Evolutionary conservation across 768 basidiomycete species (phyloP).

Genomic region (Mycena crocata): DNA sequence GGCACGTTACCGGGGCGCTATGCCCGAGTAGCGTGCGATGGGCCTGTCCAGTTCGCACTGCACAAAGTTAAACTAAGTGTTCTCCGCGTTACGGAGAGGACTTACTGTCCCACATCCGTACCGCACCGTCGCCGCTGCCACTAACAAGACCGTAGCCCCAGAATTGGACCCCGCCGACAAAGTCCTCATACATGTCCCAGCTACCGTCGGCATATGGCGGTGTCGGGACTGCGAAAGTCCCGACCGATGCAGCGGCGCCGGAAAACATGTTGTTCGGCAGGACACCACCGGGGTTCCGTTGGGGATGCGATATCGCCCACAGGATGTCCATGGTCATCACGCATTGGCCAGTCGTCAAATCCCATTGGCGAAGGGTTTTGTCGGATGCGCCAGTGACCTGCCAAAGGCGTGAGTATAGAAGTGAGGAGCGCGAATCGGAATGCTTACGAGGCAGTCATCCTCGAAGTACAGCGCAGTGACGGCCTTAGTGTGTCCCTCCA

Average conservation of each 20-base stretch:
- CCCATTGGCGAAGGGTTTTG: slow-evolving; percentile 99
- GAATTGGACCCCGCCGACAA: slow-evolving; percentile 97
- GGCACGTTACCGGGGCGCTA: slow-evolving; percentile 90
- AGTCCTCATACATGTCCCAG: slow-evolving; percentile 97
- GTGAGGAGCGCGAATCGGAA: background rate
- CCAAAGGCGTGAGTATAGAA: slow-evolving; percentile 33
- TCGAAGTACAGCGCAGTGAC: slow-evolving; percentile 97
- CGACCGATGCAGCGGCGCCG: slow-evolving; percentile 65
- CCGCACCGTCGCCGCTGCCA: slow-evolving; percentile 96
- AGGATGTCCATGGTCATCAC: slow-evolving; percentile 99
- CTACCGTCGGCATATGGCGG: slow-evolving; percentile 91
- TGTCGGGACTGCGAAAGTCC: slow-evolving; percentile 82
- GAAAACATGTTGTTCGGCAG: slow-evolving; percentile 62
- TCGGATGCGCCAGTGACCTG: slow-evolving; percentile 98
- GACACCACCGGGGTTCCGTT: slow-evolving; percentile 46
- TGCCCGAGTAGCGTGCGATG: slow-evolving; percentile 94
- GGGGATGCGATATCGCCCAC: slow-evolving; percentile 97
- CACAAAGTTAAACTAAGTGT: background rate
- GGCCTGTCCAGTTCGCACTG: slow-evolving; percentile 98
- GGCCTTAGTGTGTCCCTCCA: slow-evolving; percentile 94
- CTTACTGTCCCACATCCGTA: slow-evolving; percentile 99
- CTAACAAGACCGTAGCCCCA: slow-evolving; percentile 99
- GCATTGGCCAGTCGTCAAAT: slow-evolving; percentile 96
- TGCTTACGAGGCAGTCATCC: slow-evolving; percentile 87
- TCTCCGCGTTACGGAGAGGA: slow-evolving; percentile 33